These are phyloP conservation scores for Macrolepiota albuminosa DNA, from an alignment of 768 basidiomycete species.

Conservation along the genomic window DNA sequence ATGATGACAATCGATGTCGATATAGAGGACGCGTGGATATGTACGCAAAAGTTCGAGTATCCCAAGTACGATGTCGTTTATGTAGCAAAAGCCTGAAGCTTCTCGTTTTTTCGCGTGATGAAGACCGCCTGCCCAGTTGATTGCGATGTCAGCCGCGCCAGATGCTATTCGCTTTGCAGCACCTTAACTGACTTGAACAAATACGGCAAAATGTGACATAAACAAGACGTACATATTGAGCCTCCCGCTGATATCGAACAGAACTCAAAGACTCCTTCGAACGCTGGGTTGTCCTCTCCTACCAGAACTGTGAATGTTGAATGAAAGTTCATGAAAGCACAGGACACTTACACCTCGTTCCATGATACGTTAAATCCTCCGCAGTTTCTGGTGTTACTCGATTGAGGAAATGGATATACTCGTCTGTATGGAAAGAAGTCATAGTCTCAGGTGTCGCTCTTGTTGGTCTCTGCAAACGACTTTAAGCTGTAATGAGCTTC, in stretches of 20 bases:
- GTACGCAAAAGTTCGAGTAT: constrained; percentile 87
- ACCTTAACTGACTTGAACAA: constrained; percentile 33
- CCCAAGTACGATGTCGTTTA: constrained; percentile 95
- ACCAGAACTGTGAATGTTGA: constrained; percentile 37
- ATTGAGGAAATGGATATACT: constrained; percentile 90
- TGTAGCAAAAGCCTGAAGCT: constrained; percentile 97
- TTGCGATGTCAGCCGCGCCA: constrained; percentile 86
- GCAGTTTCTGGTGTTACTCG: constrained; percentile 89
- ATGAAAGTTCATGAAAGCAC: not conserved
- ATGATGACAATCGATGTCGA: constrained; percentile 98
- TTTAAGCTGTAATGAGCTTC: not conserved
- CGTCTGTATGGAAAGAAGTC: constrained; percentile 95
- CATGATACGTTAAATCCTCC: constrained; percentile 79
- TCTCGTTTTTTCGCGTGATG: constrained; percentile 99
- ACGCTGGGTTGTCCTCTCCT: constrained; percentile 95
- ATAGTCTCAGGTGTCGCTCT: constrained; percentile 72
- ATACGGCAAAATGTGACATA: not conserved
- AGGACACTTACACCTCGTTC: constrained; percentile 63
- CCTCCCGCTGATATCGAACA: constrained; percentile 96
- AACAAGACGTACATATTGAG: constrained; percentile 63
- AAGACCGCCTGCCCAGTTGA: constrained; percentile 98
- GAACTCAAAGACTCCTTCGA: constrained; percentile 96
- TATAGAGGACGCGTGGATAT: constrained; percentile 86
- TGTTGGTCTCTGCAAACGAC: constrained; percentile 50
- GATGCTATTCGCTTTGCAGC: constrained; percentile 80